Evolutionary conservation across 306 rosid genomes (phyloP).

Genomic region (Fagus crenata): DNA sequence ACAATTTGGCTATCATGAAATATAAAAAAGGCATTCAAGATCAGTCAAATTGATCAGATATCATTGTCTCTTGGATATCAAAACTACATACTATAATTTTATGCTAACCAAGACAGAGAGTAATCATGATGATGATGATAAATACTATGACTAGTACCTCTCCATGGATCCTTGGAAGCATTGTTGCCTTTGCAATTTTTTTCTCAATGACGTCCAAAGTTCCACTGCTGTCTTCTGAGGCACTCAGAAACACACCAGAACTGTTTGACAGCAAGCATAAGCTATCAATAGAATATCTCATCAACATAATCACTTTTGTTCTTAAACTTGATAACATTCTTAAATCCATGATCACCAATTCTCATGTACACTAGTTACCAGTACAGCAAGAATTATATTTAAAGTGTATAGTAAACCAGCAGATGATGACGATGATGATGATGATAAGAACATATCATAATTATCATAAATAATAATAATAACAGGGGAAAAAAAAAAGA

Average conservation of each 20-base stretch:
- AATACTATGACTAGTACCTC: slow-evolving; percentile 55
- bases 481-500: neutral
- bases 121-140: slow-evolving; percentile 2
- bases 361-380: slow-evolving; percentile 7
- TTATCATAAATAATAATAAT: too few species aligned
- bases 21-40: slow-evolving; percentile 3
- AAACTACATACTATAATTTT: neutral
- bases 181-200: slow-evolving; percentile 82
- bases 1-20: neutral
- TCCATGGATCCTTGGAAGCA: slow-evolving; percentile 75
- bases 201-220: slow-evolving; percentile 65
- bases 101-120: neutral
- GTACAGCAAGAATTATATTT: neutral
- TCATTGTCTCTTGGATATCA: too few species aligned
- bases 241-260: slow-evolving; percentile 71
- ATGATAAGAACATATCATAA: neutral
- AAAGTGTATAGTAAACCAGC: slow-evolving; percentile 12
- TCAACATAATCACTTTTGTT: neutral
- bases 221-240: slow-evolving; percentile 70
- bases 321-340: slow-evolving; percentile 13
- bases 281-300: slow-evolving; percentile 14
- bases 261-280: slow-evolving; percentile 47
- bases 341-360: slow-evolving; percentile 18
- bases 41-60: neutral
- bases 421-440: neutral